A percentile compares a stretch with the other conserved stretches of the same genome.
Evolutionary conservation across 371 early-diverging fungal species (phyloP).

Genomic region (Haplosporangium sp.): DNA sequence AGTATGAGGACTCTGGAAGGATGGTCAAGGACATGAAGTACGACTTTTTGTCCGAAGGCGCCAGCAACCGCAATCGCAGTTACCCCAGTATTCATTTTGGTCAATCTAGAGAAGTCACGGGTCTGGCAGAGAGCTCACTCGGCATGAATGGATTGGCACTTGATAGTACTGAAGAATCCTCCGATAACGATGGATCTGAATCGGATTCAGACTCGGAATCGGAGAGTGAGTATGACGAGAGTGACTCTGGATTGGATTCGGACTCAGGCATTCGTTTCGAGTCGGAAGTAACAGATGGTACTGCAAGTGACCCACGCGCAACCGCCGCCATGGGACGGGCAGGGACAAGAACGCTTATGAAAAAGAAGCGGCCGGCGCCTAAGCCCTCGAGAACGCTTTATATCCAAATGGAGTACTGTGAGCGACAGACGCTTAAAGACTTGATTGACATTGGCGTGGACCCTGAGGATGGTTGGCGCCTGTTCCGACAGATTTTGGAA

Average conservation of each 20-base stretch:
- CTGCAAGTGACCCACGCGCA: conserved; percentile 33
- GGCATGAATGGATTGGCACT: conserved; percentile 60
- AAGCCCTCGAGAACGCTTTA: conserved; percentile 76
- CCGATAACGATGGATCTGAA: conserved; percentile 34
- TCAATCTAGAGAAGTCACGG: conserved; percentile 31
- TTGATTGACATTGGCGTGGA: conserved; percentile 79
- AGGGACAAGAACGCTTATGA: conserved; percentile 26
- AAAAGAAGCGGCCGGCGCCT: conserved; percentile 19
- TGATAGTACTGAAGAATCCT: conserved; percentile 51
- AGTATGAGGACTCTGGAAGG: conserved; percentile 18
- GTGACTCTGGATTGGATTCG: conserved; percentile 57
- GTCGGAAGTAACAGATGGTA: conserved; percentile 19
- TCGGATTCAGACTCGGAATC: conserved; percentile 53
- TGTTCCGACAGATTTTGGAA: conserved; percentile 86
- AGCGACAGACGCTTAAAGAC: conserved; percentile 90
- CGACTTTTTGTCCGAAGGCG: conserved; percentile 63
- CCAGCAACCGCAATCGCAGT: conserved; percentile 60
- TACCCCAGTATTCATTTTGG: conserved; percentile 63
- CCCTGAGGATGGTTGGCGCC: conserved; percentile 66
- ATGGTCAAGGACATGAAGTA: conserved; percentile 63
- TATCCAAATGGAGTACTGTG: conserved; percentile 99
- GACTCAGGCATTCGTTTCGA: conserved; percentile 53
- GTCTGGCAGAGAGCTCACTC: conserved; percentile 43
- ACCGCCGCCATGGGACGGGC: conserved; percentile 3
- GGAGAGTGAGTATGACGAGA: conserved; percentile 60